phyloP scores from a whole-genome alignment of 495 filamentous ascomycete species.

The Penicillium cataractarum region DNA sequence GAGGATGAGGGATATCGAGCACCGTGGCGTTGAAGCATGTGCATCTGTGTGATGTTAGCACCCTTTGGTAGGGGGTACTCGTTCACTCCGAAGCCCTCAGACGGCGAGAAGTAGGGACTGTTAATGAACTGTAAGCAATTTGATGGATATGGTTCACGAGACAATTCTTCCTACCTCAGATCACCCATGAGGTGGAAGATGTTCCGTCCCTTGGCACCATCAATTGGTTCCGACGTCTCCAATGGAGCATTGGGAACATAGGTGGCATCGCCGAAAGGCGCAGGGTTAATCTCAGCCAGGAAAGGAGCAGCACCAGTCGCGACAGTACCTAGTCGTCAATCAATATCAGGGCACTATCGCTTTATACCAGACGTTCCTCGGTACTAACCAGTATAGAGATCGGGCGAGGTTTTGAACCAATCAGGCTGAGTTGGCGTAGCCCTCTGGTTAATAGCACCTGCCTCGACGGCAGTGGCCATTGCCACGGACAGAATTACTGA shows the following conservation, averaged over 20 bases:
- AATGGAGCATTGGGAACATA: conserved; percentile 60
- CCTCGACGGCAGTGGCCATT: conserved; percentile 9
- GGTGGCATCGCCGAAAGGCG: conserved; percentile 50
- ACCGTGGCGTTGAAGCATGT: conserved; percentile 51
- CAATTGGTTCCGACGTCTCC: conserved; percentile 58
- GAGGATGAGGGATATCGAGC: conserved; percentile 44
- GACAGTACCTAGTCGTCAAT: conserved; percentile 49
- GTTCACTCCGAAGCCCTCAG: conserved; percentile 56
- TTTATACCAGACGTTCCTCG: not conserved
- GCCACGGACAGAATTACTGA: conserved; percentile 3
- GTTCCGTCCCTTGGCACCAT: conserved; percentile 52
- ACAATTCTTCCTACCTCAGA: conserved; percentile 27
- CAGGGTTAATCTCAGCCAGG: conserved; percentile 58
- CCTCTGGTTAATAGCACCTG: conserved; percentile 8
- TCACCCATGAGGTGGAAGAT: conserved; percentile 61
- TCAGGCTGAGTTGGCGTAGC: conserved; percentile 20
- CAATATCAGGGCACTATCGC: conserved; percentile 1
- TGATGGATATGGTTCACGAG: not conserved
- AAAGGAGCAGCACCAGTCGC: conserved; percentile 60
- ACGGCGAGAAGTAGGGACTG: conserved; percentile 27
- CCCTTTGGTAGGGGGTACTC: conserved; percentile 59
- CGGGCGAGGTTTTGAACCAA: conserved; percentile 27
- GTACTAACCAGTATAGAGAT: conserved; percentile 19
- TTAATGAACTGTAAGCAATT: not conserved
- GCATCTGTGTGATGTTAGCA: conserved; percentile 58